A percentile compares a stretch with the other conserved stretches of the same genome.
phyloP scores from a whole-genome alignment of 106 monocot genomes.

The Xerophyta viscosa region DNA sequence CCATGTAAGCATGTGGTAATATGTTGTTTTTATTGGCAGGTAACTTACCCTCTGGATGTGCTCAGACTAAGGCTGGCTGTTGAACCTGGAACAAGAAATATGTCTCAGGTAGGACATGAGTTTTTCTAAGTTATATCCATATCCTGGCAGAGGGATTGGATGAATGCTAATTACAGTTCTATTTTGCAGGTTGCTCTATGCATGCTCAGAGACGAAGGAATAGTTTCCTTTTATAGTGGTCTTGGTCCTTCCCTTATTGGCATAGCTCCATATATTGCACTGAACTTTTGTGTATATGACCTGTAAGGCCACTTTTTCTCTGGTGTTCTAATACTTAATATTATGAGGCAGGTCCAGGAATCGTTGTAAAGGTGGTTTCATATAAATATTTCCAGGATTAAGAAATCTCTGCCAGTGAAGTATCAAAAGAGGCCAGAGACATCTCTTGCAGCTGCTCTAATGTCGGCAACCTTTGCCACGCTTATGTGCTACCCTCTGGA shows the following conservation, averaged over 20 bases:
- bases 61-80: constrained; percentile 84
- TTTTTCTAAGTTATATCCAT: too few species aligned
- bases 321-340: neutral
- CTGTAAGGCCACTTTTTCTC: constrained; percentile 46
- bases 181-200: constrained; percentile 70
- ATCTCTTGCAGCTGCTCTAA: constrained; percentile 73
- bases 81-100: constrained; percentile 74
- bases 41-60: constrained; percentile 97
- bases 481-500: constrained; percentile 93
- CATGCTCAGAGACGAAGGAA: constrained; percentile 91
- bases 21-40: constrained; percentile 25
- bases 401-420: constrained; percentile 93
- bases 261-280: constrained; percentile 96
- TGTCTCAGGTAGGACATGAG: constrained; percentile 98
- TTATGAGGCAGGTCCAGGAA: too few species aligned
- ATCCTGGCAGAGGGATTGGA: too few species aligned
- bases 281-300: constrained; percentile 98
- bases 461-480: constrained; percentile 89
- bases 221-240: constrained; percentile 83
- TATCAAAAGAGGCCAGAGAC: constrained; percentile 78
- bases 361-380: too few species aligned
- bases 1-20: too few species aligned
- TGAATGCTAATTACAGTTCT: too few species aligned
- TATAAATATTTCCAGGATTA: constrained; percentile 78
- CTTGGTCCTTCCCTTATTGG: constrained; percentile 92